Percentiles rank a stretch among this genome's conserved stretches.
Evolutionary conservation across 768 basidiomycete species (phyloP).

Genomic region (Amanita phalloides): DNA sequence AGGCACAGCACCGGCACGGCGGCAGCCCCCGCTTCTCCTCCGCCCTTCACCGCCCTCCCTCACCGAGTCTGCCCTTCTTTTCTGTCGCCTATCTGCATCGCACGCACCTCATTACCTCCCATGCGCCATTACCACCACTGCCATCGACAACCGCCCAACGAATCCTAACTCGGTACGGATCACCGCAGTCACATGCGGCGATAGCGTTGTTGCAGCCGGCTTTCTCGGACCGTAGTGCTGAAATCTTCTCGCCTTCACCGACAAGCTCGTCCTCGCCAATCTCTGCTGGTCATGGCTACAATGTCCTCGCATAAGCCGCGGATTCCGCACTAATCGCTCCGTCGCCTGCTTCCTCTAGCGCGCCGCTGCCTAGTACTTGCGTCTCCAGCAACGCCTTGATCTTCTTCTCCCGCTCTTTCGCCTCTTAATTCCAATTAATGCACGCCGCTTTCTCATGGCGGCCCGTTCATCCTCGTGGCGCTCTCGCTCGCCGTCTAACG

Average conservation of each 20-base stretch:
- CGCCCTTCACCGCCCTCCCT: slow-evolving; percentile 18
- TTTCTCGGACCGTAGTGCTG: background rate
- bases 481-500: slow-evolving; percentile 18
- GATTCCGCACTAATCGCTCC: background rate
- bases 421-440: slow-evolving; percentile 46
- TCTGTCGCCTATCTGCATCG: slow-evolving; percentile 28
- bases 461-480: too few species aligned
- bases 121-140: slow-evolving; percentile 37
- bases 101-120: slow-evolving; percentile 31
- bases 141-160: slow-evolving; percentile 44
- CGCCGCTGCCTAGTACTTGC: slow-evolving; percentile 12
- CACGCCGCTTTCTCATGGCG: slow-evolving; percentile 50
- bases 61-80: slow-evolving; percentile 18
- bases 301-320: background rate
- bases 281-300: slow-evolving; percentile 42
- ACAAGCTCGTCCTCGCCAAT: slow-evolving; percentile 56
- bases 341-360: background rate
- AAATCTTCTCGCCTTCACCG: slow-evolving; percentile 28
- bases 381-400: slow-evolving; percentile 41
- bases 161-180: slow-evolving; percentile 55
- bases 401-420: slow-evolving; percentile 56
- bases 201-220: slow-evolving; percentile 21
- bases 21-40: slow-evolving; percentile 7
- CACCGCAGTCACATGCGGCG: slow-evolving; percentile 15
- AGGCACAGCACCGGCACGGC: slow-evolving; percentile 30